Conservation (phyloP, 2,329 filamentous ascomycete species). For the Orbilia oligospora region DNA sequence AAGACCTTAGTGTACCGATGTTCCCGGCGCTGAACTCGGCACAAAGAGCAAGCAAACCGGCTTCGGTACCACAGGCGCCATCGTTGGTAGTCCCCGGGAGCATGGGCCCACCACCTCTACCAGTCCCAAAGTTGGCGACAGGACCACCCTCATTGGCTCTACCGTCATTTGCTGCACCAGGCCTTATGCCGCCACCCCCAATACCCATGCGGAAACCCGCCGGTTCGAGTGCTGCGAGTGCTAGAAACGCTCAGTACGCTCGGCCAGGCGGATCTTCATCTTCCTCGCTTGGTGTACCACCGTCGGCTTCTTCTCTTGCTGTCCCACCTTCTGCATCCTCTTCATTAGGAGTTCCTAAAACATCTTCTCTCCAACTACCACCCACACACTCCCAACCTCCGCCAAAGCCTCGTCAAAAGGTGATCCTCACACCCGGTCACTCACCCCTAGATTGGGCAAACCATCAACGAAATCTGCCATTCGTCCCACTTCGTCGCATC, state of each 20-base stretch:
- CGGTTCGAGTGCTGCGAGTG: constrained; percentile 45
- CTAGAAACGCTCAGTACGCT: constrained; percentile 53
- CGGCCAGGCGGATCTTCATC: constrained; percentile 7
- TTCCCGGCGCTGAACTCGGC: constrained; percentile 72
- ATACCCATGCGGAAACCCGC: constrained; percentile 68
- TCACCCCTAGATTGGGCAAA: constrained; percentile 95
- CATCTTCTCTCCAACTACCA: constrained; percentile 48
- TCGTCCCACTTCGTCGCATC: constrained; percentile 71
- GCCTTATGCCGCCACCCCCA: constrained; percentile 65
- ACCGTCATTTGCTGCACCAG: constrained; percentile 58
- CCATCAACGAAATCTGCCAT: constrained; percentile 68
- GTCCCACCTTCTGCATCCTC: neutral
- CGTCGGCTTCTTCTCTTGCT: constrained; percentile 14
- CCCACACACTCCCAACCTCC: constrained; percentile 58
- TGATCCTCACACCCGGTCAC: constrained; percentile 88
- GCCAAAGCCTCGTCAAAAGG: constrained; percentile 73
- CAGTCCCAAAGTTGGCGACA: constrained; percentile 36
- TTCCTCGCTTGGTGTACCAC: constrained; percentile 15
- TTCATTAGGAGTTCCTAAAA: constrained; percentile 36
- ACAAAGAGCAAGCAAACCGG: constrained; percentile 68
- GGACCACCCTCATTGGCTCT: constrained; percentile 59
- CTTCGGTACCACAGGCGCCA: constrained; percentile 47
- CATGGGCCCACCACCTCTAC: constrained; percentile 58
- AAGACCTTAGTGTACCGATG: constrained; percentile 66
- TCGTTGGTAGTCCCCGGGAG: constrained; percentile 57